Evolutionary conservation across 2,329 filamentous ascomycete genomes (phyloP).

Genomic region (Chrysosporium keratinophilum): DNA sequence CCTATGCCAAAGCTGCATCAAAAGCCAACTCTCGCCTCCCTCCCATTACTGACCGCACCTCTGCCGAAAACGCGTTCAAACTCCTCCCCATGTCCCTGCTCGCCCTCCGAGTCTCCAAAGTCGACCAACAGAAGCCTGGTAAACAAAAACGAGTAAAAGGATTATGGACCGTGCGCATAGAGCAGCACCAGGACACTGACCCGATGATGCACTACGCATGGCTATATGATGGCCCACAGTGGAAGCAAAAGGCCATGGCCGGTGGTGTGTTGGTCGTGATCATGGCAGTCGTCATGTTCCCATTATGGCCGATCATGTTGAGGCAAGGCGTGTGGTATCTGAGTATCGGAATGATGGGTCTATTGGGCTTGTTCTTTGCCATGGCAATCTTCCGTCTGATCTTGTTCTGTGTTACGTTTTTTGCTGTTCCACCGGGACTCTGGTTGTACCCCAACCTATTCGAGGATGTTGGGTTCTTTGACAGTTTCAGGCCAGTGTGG

Average conservation of each 20-base stretch:
- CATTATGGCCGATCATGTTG: constrained; percentile 85
- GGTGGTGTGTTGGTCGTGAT: constrained; percentile 70
- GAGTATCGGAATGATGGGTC: constrained; percentile 80
- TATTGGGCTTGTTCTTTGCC: constrained; percentile 86
- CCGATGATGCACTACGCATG: constrained; percentile 78
- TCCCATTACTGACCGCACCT: constrained; percentile 73
- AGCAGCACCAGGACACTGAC: constrained; percentile 76
- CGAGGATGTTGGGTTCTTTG: constrained; percentile 96
- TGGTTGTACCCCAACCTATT: constrained; percentile 98
- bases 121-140: constrained; percentile 63
- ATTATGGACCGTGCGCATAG: constrained; percentile 88
- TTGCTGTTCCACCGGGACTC: constrained; percentile 71
- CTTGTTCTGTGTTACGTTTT: constrained; percentile 86
- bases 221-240: constrained; percentile 88
- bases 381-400: constrained; percentile 98
- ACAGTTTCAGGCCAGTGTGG: constrained; percentile 92
- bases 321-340: constrained; percentile 94
- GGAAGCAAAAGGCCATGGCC: constrained; percentile 88
- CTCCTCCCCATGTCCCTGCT: constrained; percentile 88
- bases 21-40: constrained; percentile 85
- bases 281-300: constrained; percentile 86
- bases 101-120: constrained; percentile 76
- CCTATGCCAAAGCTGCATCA: constrained; percentile 71
- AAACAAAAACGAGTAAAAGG: constrained; percentile 86
- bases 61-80: constrained; percentile 90